phyloP scores from a whole-genome alignment of 2,329 filamentous ascomycete species.

The Exserohilum turcica region DNA sequence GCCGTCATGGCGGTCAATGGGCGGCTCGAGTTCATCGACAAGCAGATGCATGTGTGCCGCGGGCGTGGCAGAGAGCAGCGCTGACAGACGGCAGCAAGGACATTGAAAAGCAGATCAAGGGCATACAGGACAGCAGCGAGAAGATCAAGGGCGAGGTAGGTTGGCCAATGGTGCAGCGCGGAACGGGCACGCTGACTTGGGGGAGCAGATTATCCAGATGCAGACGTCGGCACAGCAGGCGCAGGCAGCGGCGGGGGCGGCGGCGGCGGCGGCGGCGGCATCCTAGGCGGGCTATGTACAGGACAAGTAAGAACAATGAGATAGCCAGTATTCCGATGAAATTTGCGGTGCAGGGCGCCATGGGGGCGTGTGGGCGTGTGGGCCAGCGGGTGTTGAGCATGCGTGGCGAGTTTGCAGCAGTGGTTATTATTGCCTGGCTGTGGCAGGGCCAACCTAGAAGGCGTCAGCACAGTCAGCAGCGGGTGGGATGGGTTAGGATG shows the following conservation, averaged over 20 bases:
- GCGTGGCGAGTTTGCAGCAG: no score
- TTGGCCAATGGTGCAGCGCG: neutral
- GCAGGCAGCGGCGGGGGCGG: no score
- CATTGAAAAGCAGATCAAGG: conserved; percentile 68
- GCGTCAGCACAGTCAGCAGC: no score
- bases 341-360: no score
- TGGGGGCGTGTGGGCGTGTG: no score
- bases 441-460: no score
- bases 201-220: conserved; percentile 36
- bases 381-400: no score
- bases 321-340: no score
- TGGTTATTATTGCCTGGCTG: no score
- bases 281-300: neutral
- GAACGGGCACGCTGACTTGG: conserved; percentile 4
- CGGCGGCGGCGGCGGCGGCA: conserved; percentile 7
- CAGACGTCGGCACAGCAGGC: conserved; percentile 33
- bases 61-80: neutral
- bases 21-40: conserved; percentile 86
- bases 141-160: conserved; percentile 67
- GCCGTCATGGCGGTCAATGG: conserved; percentile 90
- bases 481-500: no score
- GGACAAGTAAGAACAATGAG: conserved; percentile 3
- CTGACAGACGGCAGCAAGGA: conserved; percentile 58
- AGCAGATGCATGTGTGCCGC: conserved; percentile 76
- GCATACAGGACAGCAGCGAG: conserved; percentile 68